Conservation (phyloP, 768 basidiomycete species). For the Suillus bovinus region DNA sequence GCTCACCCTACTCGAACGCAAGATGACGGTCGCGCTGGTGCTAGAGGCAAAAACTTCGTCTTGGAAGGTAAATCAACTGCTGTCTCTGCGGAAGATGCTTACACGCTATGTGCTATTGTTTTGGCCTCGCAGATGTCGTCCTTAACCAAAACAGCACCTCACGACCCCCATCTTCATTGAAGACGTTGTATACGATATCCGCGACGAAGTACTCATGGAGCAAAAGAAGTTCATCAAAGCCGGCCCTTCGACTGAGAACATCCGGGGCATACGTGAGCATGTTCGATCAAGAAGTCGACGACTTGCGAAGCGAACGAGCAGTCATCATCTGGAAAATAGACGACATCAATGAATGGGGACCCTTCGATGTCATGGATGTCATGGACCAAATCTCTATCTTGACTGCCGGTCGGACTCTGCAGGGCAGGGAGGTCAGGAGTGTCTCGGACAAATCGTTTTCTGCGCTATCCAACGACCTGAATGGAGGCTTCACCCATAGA, state of each 20-base stretch:
- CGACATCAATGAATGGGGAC: slow-evolving; percentile 75
- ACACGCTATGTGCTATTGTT: slow-evolving; percentile 60
- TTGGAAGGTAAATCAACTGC: slow-evolving; percentile 91
- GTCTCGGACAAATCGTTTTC: slow-evolving; percentile 84
- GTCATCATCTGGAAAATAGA: slow-evolving; percentile 65
- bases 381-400: slow-evolving; percentile 91
- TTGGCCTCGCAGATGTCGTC: background rate
- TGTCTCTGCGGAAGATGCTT: slow-evolving; percentile 95
- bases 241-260: slow-evolving; percentile 89
- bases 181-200: slow-evolving; percentile 96
- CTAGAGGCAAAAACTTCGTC: slow-evolving; percentile 92
- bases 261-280: slow-evolving; percentile 81
- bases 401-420: slow-evolving; percentile 91
- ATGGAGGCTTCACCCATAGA: slow-evolving; percentile 91
- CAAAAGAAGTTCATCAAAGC: slow-evolving; percentile 99
- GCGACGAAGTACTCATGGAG: slow-evolving; percentile 97
- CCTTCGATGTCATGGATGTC: slow-evolving; percentile 69
- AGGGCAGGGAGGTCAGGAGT: slow-evolving; percentile 86
- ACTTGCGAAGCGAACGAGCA: slow-evolving; percentile 64
- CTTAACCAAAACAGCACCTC: slow-evolving; percentile 56
- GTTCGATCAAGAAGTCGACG: slow-evolving; percentile 74
- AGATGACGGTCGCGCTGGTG: slow-evolving; percentile 84
- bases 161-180: slow-evolving; percentile 97
- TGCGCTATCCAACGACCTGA: slow-evolving; percentile 81
- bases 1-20: slow-evolving; percentile 86